phyloP scores from a whole-genome alignment of 306 rosid genomes.

The Arachis stenosperma region DNA sequence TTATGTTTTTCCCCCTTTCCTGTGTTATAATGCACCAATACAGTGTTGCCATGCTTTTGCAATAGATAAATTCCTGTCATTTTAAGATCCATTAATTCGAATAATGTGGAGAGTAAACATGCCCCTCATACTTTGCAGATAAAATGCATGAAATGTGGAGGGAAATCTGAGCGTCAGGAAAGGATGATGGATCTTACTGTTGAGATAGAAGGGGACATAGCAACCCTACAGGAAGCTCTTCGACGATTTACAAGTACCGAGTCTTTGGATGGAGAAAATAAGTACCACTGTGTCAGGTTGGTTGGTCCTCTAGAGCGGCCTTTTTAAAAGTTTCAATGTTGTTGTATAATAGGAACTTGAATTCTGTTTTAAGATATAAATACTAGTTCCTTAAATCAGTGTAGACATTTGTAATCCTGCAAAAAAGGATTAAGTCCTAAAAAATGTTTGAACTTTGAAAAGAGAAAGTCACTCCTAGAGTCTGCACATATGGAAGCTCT shows the following conservation, averaged over 20 bases:
- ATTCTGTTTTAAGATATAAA: not conserved
- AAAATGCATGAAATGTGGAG: constrained; percentile 86
- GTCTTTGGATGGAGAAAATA: constrained; percentile 92
- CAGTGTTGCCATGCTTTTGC: constrained; percentile 14
- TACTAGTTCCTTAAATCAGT: not conserved
- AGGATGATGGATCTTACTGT: constrained; percentile 97
- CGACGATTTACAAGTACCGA: constrained; percentile 78
- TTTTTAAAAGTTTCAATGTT: not conserved
- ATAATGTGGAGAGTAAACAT: constrained; percentile 31
- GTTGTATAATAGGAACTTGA: not conserved
- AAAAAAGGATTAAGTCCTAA: not conserved
- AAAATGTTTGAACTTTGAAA: not conserved
- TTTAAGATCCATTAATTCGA: constrained; percentile 20
- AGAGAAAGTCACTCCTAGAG: not conserved
- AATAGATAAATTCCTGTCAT: constrained; percentile 10
- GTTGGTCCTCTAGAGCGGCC: constrained; percentile 33
- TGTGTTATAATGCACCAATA: not conserved
- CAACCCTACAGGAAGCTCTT: constrained; percentile 84
- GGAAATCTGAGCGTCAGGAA: constrained; percentile 94
- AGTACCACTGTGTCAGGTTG: constrained; percentile 91
- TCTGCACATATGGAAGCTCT: not conserved
- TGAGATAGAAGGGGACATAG: constrained; percentile 93
- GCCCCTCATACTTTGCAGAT: constrained; percentile 60
- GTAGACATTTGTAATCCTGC: constrained; percentile 2
- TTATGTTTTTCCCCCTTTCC: not conserved